Evolutionary conservation across 345 rosid genomes (phyloP), one percentile per base, ranked within the genome.

Genomic region (Erodium maritimum): DNA sequence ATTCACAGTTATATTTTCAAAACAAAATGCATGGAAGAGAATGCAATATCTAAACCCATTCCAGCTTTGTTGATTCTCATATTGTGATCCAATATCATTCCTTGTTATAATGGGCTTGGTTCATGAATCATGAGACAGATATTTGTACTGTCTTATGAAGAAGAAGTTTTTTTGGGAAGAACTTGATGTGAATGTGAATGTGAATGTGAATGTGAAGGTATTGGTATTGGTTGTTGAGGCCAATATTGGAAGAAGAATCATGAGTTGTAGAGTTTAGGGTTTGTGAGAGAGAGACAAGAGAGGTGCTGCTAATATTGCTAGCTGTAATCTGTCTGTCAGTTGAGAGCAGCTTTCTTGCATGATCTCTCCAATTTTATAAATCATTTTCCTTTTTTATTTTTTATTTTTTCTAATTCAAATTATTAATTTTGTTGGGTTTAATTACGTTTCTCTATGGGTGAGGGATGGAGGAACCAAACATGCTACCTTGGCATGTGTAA

Each of bases 321-420:
- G 97, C 95, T 90, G 97, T 83, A 83, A 76, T 73, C 82, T 61
- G 79, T 61, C 93, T 90, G 97, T 90, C 97, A 80, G 85, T 74
- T 71, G 73, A 81, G 73, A 81, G 90, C 97, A 87, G 85, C 82
- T 70, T 79, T 81, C 91, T 77, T 83, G 95, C 97, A 87, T 90
- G 95, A 90, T 77, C 80, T 64, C 70, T 42, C 61, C 61, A 19
- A 25, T 19, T 5, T 3, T 54, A 19, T 12, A 17, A 58, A 55
- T 61, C 61, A n/a, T n/a, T n/a, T n/a, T n/a, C n/a, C n/a, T 21
- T 6, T 50, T 64, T 37, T 56, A 60, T 22, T 4, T 42, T 25
- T 25, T 25, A 21, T 55, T 55, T 20, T 55, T 23, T 55, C 5
- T 21, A 55, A 21, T 21, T 20, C 24, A 55, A 55, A 17, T 21